Percentiles rank a stretch among this genome's conserved stretches.
These are phyloP conservation scores for Fusarium dlaminii DNA, from an alignment of 2,329 filamentous ascomycete species.

Conservation along the genomic window DNA sequence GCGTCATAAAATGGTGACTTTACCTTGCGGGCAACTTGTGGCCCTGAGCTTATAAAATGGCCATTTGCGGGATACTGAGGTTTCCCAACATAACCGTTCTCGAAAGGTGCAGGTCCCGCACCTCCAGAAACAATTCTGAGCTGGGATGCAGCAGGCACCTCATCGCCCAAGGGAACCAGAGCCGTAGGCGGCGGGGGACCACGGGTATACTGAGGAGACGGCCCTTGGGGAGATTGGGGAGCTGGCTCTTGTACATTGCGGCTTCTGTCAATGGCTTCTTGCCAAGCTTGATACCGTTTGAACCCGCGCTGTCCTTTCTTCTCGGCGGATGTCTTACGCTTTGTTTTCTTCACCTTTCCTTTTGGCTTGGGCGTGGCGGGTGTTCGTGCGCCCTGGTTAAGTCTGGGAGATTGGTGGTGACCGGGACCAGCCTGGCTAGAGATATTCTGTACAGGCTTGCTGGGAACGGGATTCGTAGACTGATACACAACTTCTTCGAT, in stretches of 20 bases:
- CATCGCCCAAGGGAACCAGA: conserved; percentile 14
- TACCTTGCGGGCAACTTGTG: conserved; percentile 43
- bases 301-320: conserved; percentile 57
- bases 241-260: conserved; percentile 16
- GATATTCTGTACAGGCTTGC: conserved; percentile 15
- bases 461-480: conserved; percentile 3
- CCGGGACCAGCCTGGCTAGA: conserved; percentile 22
- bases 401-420: conserved; percentile 31
- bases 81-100: conserved; percentile 44
- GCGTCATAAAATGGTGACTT: conserved; percentile 35
- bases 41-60: conserved; percentile 26
- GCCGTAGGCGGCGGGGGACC: conserved; percentile 10
- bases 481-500: conserved; percentile 37
- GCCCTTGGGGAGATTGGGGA: conserved; percentile 23
- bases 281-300: conserved; percentile 58
- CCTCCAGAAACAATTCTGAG: conserved; percentile 29
- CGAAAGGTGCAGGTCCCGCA: conserved; percentile 36
- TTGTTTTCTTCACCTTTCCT: conserved; percentile 42
- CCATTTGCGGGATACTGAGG: conserved; percentile 26
- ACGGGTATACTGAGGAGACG: conserved; percentile 13
- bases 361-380: conserved; percentile 33
- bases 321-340: conserved; percentile 40
- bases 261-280: conserved; percentile 49
- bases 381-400: conserved; percentile 14
- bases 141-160: conserved; percentile 31